Evolutionary conservation across 1,284 basidiomycete genomes (phyloP), one percentile per base, ranked within the genome.

Genomic region (Rhizopogon parksii): DNA sequence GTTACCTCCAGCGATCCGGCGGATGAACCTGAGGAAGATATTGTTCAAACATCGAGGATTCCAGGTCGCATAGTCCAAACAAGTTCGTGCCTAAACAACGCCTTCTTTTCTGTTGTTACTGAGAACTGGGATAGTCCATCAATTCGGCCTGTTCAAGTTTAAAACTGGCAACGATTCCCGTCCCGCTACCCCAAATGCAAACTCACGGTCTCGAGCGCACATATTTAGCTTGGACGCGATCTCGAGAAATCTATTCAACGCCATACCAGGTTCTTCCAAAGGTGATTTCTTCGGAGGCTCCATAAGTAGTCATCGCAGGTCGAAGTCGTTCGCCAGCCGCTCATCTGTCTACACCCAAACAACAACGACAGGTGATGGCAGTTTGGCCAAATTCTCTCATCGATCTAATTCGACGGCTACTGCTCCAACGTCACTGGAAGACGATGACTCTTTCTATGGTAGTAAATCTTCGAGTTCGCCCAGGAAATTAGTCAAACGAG

Each of bases 161-260:
- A 77, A 79, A 32, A 89, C 87, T 0, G 83, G 82, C 38, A 78
- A 76, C 47, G 82, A 79, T 53, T 94, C 91, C 24, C 68, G 78
- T 15, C 91, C 91, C 7, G 79, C 83, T 0, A 95, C 91, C 0
- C 91, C 91, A 1, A 88, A 87, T 0, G 77, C 80, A 6, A 71
- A 58, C 35, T 66, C 73, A 12, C 83, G 85, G 40, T 85, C 88
- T 3, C 82, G 86, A 55, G 86, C 83, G 1, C 82, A 85, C 12
- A 88, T 91, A 52, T 90, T 94, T 60, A 83, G 87, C 27, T 73
- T 95, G 43, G 91, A 94, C 60, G 85, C 81, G 12, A 84, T 95
- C 59, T 91, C 90, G 17, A 76, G 86, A 47, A 87, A 85, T 62
- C 72, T 91, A 25, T 88, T 90, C 66, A 80, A 77, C 56, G 64